These are phyloP conservation scores for Vicia sativa DNA, from an alignment of 306 rosid genomes.

Conservation along the genomic window DNA sequence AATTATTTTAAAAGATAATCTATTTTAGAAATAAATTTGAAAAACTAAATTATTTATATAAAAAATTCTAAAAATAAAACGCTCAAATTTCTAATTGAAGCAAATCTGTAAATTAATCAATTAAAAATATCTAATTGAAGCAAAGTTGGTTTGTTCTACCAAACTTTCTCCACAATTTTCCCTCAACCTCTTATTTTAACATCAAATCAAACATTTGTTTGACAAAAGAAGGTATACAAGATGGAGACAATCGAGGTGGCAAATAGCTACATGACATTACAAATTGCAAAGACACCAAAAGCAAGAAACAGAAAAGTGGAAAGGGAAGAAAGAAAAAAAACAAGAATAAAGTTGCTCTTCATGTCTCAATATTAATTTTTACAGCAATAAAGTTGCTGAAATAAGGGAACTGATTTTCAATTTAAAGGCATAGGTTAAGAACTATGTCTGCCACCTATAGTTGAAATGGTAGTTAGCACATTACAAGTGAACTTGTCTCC, in stretches of 20 bases:
- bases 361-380: neutral
- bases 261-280: constrained; percentile 7
- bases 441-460: constrained; percentile 8
- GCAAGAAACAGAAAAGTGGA: constrained; percentile 1
- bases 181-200: neutral
- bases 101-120: neutral
- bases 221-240: constrained; percentile 5
- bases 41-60: too few relatives aligned
- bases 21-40: too few relatives aligned
- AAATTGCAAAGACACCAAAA: constrained; percentile 28
- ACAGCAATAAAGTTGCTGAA: constrained; percentile 13
- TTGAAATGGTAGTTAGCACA: constrained; percentile 32
- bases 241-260: constrained; percentile 14
- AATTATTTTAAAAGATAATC: too few relatives aligned
- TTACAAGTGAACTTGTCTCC: constrained; percentile 31
- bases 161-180: neutral
- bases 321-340: neutral
- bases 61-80: too few relatives aligned
- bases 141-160: constrained; percentile 16
- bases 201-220: constrained; percentile 9
- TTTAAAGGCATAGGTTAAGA: constrained; percentile 8
- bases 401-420: neutral
- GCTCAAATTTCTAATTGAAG: neutral
- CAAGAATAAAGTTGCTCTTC: neutral
- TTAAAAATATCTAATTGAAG: neutral